phyloP scores from a whole-genome alignment of 306 rosid species.

The Sicyos edulis region DNA sequence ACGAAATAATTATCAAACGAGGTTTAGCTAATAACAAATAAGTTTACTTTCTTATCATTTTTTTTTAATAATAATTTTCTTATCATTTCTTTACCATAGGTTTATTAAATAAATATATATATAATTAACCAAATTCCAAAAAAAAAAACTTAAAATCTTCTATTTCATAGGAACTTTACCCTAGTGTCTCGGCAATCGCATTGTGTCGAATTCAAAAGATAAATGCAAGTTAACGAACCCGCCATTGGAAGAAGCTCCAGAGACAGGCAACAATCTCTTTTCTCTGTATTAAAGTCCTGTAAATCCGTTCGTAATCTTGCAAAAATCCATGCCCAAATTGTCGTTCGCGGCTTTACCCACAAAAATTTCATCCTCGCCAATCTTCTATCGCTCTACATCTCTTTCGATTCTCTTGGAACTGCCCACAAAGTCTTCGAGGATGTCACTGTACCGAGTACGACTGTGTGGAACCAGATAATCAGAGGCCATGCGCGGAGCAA shows the following conservation, averaged over 20 bases:
- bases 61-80: no score
- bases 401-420: constrained; percentile 32
- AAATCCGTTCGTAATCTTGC: constrained; percentile 25
- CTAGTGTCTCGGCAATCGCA: background rate
- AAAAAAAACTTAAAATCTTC: background rate
- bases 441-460: constrained; percentile 39
- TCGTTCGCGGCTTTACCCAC: constrained; percentile 43
- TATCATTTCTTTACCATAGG: no score
- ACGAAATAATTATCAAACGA: no score
- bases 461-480: constrained; percentile 56
- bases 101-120: no score
- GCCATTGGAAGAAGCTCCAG: constrained; percentile 26
- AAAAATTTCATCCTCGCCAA: constrained; percentile 43
- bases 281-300: constrained; percentile 40
- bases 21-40: no score
- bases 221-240: constrained; percentile 27
- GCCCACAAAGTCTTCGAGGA: constrained; percentile 31
- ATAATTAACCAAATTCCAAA: no score
- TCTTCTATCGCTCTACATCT: constrained; percentile 40
- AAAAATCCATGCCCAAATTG: constrained; percentile 53
- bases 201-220: no score
- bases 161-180: background rate
- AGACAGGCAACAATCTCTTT: constrained; percentile 33
- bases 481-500: constrained; percentile 38
- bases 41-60: no score